Percentiles rank a stretch among this genome's conserved stretches.
Conservation (phyloP, 78 protist species). For the Polysphondylium violaceum region DNA sequence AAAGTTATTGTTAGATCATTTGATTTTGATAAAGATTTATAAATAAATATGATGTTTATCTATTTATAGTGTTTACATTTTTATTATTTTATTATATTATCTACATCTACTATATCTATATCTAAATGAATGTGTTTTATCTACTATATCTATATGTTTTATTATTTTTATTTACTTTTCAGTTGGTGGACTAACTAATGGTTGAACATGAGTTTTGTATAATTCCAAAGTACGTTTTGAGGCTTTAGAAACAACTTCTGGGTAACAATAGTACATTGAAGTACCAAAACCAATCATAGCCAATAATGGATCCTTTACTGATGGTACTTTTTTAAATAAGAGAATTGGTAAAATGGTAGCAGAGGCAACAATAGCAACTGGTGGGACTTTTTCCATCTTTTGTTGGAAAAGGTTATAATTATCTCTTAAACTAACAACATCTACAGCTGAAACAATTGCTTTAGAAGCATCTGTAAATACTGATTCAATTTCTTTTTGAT, state of each 20-base stretch:
- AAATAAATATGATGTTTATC: background rate
- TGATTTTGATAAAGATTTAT: background rate
- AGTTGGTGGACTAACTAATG: background rate
- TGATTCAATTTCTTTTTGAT: too few species aligned
- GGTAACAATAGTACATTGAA: conserved; percentile 54
- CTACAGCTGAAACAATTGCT: background rate
- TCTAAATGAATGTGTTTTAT: background rate
- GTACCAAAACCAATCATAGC: conserved; percentile 33
- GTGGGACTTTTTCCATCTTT: conserved; percentile 1
- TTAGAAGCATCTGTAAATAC: background rate
- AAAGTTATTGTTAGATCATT: conserved; percentile 66
- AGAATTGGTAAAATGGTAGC: conserved; percentile 45
- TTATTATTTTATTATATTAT: background rate
- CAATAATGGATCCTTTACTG: conserved; percentile 8
- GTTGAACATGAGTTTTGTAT: too few species aligned
- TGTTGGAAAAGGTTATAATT: conserved; percentile 6
- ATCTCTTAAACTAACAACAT: conserved; percentile 20
- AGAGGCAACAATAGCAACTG: background rate
- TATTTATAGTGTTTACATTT: background rate
- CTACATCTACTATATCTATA: background rate
- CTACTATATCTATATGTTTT: background rate
- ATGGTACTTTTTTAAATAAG: conserved; percentile 2
- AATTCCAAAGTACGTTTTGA: conserved; percentile 11
- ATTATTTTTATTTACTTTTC: background rate
- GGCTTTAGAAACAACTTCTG: background rate